Evolutionary conservation across 2,329 filamentous ascomycete genomes (phyloP), one percentile per base, ranked within the genome.

Genomic region (Clarireedia homoeocarpa): DNA sequence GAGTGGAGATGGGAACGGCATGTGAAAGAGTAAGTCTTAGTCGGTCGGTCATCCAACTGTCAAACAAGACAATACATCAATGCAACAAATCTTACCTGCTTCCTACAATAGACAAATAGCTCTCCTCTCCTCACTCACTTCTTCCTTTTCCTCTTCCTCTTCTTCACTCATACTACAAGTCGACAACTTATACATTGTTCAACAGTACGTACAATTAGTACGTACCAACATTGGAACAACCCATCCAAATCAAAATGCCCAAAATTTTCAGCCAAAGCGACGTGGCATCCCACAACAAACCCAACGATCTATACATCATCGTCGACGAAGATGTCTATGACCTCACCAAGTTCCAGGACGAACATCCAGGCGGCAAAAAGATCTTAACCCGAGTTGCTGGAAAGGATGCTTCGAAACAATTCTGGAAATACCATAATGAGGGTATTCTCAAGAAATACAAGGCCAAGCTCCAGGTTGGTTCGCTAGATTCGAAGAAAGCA

Each of bases 251-350:
- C 45, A 65, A 42, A 14, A 99, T 99, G 94, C 88, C 91, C 51
- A 88, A 94, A 75, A 86, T 82, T 30, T 96, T 96, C 72, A 87
- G 85, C 54, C 79, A 84, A 63, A 81, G 81, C 76, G 91, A 96
- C 71, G 92, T 99, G 61, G 85, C 91, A 70, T 84, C 88, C 74
- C 91, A 97, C 74, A 96, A 90, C 79, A 96, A 92, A 76, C 73
- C 85, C 47, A 84, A 90, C 69, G 86, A 85, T 70, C 79, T 96
- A 59, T 97, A 85, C 83, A 89, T 97, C 68, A 83, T 95, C 62
- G 84, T 97, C 63, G 92, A 97, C 64, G 88, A 91, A 67, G 92
- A 97, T 73, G 92, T 97, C 64, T 97, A 96, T 73, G 92, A 99
- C 70, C 71, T 97, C 66, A 95, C 91, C 65, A 91, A 85, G 69